Evolutionary conservation across 805 yeast genomes (phyloP).

Genomic region (Zygoascus biomembranicola): DNA sequence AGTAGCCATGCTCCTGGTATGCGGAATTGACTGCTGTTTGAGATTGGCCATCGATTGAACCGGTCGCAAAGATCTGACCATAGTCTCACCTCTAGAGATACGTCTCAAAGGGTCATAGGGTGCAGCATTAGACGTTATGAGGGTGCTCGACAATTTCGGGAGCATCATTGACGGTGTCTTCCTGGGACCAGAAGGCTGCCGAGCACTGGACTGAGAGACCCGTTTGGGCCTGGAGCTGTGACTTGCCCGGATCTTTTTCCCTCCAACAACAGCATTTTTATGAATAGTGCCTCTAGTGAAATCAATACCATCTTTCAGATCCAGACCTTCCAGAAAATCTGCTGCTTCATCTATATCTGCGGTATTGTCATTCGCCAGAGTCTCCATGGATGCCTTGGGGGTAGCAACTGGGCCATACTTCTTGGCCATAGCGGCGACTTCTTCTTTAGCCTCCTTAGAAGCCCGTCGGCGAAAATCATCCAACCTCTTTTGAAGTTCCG

Average conservation of each 20-base stretch:
- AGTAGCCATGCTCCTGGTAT: background rate
- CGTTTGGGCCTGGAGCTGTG: background rate
- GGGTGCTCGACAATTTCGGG: background rate
- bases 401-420: background rate
- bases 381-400: background rate
- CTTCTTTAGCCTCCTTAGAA: background rate
- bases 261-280: background rate
- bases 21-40: background rate
- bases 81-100: background rate
- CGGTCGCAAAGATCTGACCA: slow-evolving; percentile 10
- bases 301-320: slow-evolving; percentile 7
- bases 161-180: background rate
- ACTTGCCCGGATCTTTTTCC: background rate
- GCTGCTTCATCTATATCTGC: background rate
- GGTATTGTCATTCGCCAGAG: background rate
- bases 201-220: background rate
- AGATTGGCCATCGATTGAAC: slow-evolving; percentile 17
- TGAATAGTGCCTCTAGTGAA: background rate
- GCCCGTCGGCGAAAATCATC: background rate
- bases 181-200: background rate
- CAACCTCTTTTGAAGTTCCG: background rate
- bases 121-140: background rate
- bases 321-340: slow-evolving; percentile 13
- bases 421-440: background rate
- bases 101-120: background rate